Evolutionary conservation across 2,329 filamentous ascomycete species (phyloP).

Genomic region (Didymosphaeria variabile): DNA sequence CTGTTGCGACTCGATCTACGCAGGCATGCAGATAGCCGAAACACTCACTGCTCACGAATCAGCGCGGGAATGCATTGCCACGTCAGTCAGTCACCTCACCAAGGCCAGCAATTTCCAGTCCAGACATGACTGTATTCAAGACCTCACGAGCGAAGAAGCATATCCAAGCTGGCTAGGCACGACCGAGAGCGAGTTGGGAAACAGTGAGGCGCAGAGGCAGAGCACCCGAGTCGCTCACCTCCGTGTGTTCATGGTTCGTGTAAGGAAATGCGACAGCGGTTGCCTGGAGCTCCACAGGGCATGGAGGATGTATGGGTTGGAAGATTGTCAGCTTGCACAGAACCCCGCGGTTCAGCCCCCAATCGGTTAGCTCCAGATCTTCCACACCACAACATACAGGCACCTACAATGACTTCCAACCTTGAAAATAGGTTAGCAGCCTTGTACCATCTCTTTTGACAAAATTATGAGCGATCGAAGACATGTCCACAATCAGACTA

Average conservation of each 20-base stretch:
- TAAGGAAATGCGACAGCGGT: neutral
- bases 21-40: neutral
- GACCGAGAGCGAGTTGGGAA: neutral
- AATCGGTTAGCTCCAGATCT: neutral
- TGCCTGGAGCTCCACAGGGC: neutral
- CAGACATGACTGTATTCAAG: conserved; percentile 33
- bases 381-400: neutral
- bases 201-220: neutral
- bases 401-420: neutral
- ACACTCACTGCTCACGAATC: conserved; percentile 4
- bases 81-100: conserved; percentile 6
- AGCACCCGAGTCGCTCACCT: neutral
- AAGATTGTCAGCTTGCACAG: conserved; percentile 4
- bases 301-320: neutral
- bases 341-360: conserved; percentile 2
- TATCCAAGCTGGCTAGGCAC: neutral
- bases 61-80: neutral
- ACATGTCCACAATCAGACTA: conserved; percentile 38
- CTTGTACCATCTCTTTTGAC: no score
- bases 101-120: conserved; percentile 43
- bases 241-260: neutral
- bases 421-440: no score
- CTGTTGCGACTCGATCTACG: neutral
- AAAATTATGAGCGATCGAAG: conserved; percentile 13
- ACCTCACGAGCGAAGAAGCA: neutral